A percentile compares a stretch with the other conserved stretches of the same genome.
Conservation (phyloP, 2,329 filamentous ascomycete genomes). For the Cladorrhinum sp. region DNA sequence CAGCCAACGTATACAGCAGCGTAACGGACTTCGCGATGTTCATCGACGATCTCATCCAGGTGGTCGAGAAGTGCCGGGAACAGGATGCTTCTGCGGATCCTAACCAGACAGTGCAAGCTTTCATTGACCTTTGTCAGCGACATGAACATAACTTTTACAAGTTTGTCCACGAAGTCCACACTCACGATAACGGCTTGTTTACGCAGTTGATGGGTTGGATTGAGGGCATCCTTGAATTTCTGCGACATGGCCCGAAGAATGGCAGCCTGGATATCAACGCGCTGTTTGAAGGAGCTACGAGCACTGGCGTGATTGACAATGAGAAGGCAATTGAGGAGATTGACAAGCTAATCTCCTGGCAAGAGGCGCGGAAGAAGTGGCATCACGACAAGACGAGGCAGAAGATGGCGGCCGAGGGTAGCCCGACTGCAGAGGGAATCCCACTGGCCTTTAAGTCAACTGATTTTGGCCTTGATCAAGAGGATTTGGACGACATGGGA, state of each 20-base stretch:
- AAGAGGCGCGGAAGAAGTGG: constrained; percentile 95
- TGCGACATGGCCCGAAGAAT: constrained; percentile 79
- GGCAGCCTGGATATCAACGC: constrained; percentile 93
- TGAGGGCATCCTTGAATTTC: constrained; percentile 89
- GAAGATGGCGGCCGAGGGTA: constrained; percentile 91
- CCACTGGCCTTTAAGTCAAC: constrained; percentile 65
- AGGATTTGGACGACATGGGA: constrained; percentile 81
- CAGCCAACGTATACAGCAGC: constrained; percentile 94
- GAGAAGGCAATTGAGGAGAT: constrained; percentile 74
- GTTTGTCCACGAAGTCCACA: constrained; percentile 96
- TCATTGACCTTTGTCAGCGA: constrained; percentile 92
- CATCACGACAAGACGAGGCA: constrained; percentile 96
- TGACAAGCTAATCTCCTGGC: constrained; percentile 84
- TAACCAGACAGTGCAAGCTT: constrained; percentile 96
- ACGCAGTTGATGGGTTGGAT: constrained; percentile 97
- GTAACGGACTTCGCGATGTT: constrained; percentile 96
- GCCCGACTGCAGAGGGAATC: constrained; percentile 46
- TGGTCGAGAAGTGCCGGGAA: constrained; percentile 63
- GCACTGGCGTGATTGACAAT: constrained; percentile 66
- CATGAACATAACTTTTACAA: constrained; percentile 99
- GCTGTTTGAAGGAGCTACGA: constrained; percentile 76
- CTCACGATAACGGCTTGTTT: constrained; percentile 94
- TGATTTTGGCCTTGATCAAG: constrained; percentile 87
- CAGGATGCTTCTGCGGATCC: constrained; percentile 90
- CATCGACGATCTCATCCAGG: constrained; percentile 84